Evolutionary conservation across 192 early-diverging fungal genomes (phyloP), one percentile per base, ranked within the genome.

Genomic region (Paraglomus brasilianum): DNA sequence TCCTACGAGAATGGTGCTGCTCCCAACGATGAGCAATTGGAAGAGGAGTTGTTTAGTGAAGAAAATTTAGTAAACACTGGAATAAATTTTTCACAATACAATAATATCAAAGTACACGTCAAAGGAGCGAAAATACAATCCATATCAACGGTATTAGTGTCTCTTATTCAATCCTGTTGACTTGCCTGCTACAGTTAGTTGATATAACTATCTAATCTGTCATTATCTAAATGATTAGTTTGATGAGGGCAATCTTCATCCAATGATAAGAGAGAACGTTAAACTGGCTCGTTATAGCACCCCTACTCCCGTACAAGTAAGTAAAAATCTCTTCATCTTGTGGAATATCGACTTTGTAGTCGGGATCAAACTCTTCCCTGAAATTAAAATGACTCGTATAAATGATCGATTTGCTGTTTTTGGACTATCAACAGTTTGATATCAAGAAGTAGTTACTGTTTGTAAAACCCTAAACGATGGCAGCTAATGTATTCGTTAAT

Each of bases 51-150:
- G 14, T 92, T 86, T 65, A 80, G 82, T 13, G 68, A 74, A 42
- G 82, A 69, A 7, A 76, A 80, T n/a, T 81, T 89, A 17, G 79
- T 90, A 15, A 82, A 82, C 66, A 81, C 85, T 41, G 92, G 92
- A 40, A 86, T 92, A 49, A 92, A 93, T 64, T 93, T 93, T 77
- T 76, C 83, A 8, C 88, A 89, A 45, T 93, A 93, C 73, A 82
- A 88, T 19, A 70, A 81, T 40, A 92, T 93, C 56, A 85, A 87
- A 15, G 87, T 88, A 41, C 79, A 80, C 21, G 83, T 86, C n/a
- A 84, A 83, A 38, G 88, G 85, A 2, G 75, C 82, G 14, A 68
- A 63, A 5, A 78, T 85, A 17, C 68, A 73, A 9, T 79, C 87
- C 10, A 76, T 93, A 42, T 30, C 59, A n/a, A 59, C 50, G n/a